Evolutionary conservation across 1,284 basidiomycete species (phyloP).

Genomic region (Melampsora americana): DNA sequence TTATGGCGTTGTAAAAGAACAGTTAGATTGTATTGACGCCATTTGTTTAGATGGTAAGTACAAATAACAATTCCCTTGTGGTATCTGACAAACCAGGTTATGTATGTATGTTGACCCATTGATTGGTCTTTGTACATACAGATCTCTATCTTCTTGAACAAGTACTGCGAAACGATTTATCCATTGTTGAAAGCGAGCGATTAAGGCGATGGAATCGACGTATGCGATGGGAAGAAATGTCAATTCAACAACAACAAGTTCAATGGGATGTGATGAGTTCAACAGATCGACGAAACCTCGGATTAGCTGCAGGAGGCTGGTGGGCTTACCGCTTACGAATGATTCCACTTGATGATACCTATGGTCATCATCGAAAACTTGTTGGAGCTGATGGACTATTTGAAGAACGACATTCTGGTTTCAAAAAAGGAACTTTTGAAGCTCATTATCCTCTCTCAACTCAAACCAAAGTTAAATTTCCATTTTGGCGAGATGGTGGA

Average conservation of each 20-base stretch:
- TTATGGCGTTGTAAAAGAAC: constrained; percentile 20
- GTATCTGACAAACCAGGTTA: too few species aligned
- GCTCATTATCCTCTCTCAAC: constrained; percentile 40
- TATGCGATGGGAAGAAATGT: constrained; percentile 23
- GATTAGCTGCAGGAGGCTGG: constrained; percentile 30
- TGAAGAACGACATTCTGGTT: neutral
- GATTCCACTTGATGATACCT: constrained; percentile 4
- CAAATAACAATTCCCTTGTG: too few species aligned
- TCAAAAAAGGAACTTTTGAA: constrained; percentile 25
- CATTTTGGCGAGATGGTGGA: constrained; percentile 37
- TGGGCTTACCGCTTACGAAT: constrained; percentile 22
- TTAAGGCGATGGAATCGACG: constrained; percentile 36
- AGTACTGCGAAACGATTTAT: constrained; percentile 23
- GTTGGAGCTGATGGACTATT: constrained; percentile 20
- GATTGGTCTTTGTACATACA: neutral
- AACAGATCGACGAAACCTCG: constrained; percentile 13
- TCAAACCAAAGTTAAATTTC: constrained; percentile 2
- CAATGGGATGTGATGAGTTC: constrained; percentile 5
- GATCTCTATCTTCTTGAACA: constrained; percentile 42
- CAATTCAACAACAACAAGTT: neutral
- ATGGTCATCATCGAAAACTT: constrained; percentile 32
- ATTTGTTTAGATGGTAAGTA: constrained; percentile 26
- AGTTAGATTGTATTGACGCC: constrained; percentile 15
- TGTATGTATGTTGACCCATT: too few species aligned
- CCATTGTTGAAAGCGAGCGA: constrained; percentile 25